A percentile compares a stretch with the other conserved stretches of the same genome.
Conservation (phyloP, 495 filamentous ascomycete species). For the Aspergillus sparsus region DNA sequence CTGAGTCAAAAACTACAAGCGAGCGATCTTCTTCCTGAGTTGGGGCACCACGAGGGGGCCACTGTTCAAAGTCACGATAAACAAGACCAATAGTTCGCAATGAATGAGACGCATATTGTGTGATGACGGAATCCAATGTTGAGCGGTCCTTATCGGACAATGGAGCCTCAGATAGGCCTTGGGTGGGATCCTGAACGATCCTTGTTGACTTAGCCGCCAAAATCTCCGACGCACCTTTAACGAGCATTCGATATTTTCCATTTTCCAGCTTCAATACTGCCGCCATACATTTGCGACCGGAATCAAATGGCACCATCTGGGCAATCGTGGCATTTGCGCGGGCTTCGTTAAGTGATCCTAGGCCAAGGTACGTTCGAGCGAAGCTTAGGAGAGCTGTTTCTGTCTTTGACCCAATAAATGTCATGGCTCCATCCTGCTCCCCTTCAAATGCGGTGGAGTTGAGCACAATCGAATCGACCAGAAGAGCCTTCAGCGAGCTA, state of each 20-base stretch:
- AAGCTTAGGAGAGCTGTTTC: slow-evolving; percentile 80
- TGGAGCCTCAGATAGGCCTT: slow-evolving; percentile 52
- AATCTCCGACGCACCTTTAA: slow-evolving; percentile 92
- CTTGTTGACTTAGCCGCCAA: slow-evolving; percentile 70
- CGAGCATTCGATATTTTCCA: slow-evolving; percentile 68
- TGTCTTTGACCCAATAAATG: slow-evolving; percentile 87
- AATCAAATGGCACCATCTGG: slow-evolving; percentile 85
- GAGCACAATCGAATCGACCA: slow-evolving; percentile 74
- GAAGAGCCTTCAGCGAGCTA: slow-evolving; percentile 57
- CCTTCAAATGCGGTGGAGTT: slow-evolving; percentile 92
- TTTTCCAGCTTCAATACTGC: slow-evolving; percentile 66
- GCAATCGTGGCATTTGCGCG: slow-evolving; percentile 67
- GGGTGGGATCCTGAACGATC: slow-evolving; percentile 71
- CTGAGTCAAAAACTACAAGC: slow-evolving; percentile 73
- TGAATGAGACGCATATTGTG: slow-evolving; percentile 76
- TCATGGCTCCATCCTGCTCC: slow-evolving; percentile 62
- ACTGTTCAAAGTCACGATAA: slow-evolving; percentile 85
- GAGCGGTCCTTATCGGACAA: slow-evolving; percentile 61
- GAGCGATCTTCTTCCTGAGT: slow-evolving; percentile 67
- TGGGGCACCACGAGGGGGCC: slow-evolving; percentile 73
- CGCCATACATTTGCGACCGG: slow-evolving; percentile 86
- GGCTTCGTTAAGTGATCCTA: slow-evolving; percentile 68
- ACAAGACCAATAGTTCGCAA: slow-evolving; percentile 83
- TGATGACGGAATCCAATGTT: slow-evolving; percentile 65
- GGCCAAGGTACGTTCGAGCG: slow-evolving; percentile 73